phyloP scores from a whole-genome alignment of 2,329 filamentous ascomycete species.

The Hymenoscyphus scutula region DNA sequence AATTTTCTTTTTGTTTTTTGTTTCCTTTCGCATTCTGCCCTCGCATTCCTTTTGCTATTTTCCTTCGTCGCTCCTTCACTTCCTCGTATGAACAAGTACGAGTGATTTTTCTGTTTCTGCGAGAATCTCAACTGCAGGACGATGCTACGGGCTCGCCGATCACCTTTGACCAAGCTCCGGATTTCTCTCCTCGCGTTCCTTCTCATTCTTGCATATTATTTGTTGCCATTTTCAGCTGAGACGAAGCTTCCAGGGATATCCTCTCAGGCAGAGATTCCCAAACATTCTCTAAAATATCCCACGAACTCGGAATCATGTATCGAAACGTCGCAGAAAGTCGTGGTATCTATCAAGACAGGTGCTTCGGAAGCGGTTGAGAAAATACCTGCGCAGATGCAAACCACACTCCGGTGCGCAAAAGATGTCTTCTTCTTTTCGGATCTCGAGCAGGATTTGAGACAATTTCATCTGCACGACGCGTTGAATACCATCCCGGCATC shows the following conservation, averaged over 20 bases:
- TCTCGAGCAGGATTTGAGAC: slow-evolving; percentile 47
- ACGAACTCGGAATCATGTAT: slow-evolving; percentile 9
- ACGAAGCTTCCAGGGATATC: not conserved
- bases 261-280: not conserved
- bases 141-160: slow-evolving; percentile 8
- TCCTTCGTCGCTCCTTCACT: not conserved
- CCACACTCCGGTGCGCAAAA: slow-evolving; percentile 45
- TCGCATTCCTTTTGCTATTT: not conserved
- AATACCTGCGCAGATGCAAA: slow-evolving; percentile 53
- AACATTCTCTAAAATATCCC: not conserved
- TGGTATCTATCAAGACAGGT: slow-evolving; percentile 51
- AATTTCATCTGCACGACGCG: slow-evolving; percentile 45
- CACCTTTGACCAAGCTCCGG: not conserved
- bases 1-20: not conserved
- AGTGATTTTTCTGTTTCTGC: not conserved
- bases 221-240: not conserved
- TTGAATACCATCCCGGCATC: slow-evolving; percentile 43
- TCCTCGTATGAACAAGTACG: not conserved
- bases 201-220: slow-evolving; percentile 5
- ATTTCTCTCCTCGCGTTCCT: not conserved
- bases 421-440: slow-evolving; percentile 58
- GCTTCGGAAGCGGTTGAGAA: slow-evolving; percentile 52
- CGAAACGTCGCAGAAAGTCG: slow-evolving; percentile 6
- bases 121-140: not conserved
- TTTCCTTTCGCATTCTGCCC: not conserved